These are phyloP conservation scores for Capronia americana DNA, from an alignment of 2,329 filamentous ascomycete genomes.

Conservation along the genomic window DNA sequence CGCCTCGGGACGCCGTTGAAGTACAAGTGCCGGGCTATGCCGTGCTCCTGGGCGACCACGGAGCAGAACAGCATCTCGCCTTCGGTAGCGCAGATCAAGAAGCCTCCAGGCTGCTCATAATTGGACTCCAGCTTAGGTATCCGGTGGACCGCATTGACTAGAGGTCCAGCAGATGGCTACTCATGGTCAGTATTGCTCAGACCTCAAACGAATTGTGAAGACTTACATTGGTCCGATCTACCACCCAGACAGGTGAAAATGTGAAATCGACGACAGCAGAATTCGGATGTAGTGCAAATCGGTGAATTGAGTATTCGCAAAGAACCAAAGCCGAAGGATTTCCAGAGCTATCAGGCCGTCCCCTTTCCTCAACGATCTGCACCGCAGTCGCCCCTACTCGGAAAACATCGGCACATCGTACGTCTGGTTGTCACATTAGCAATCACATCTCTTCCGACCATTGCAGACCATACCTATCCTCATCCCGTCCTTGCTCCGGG, in stretches of 20 bases:
- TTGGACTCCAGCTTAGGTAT: constrained; percentile 42
- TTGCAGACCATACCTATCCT: constrained; percentile 11
- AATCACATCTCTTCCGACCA: constrained; percentile 33
- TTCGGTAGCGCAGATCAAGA: constrained; percentile 57
- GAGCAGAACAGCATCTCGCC: constrained; percentile 56
- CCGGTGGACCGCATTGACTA: constrained; percentile 46
- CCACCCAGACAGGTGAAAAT: constrained; percentile 27
- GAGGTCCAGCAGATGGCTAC: constrained; percentile 23
- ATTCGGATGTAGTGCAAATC: constrained; percentile 32
- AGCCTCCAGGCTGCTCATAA: constrained; percentile 46
- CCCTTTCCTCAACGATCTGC: constrained; percentile 21
- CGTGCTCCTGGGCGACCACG: constrained; percentile 47
- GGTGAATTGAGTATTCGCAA: constrained; percentile 28
- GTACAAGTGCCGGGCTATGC: constrained; percentile 49
- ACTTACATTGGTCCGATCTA: constrained; percentile 31
- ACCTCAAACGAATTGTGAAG: background rate
- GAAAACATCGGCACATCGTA: constrained; percentile 33
- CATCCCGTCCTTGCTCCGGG: constrained; percentile 29
- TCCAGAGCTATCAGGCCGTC: background rate
- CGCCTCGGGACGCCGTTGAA: constrained; percentile 52
- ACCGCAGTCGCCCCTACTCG: constrained; percentile 29
- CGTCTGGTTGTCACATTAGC: constrained; percentile 20
- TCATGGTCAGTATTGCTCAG: constrained; percentile 12
- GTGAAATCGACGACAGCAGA: constrained; percentile 27
- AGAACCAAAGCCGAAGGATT: constrained; percentile 31